A percentile compares a stretch with the other conserved stretches of the same genome.
These are phyloP conservation scores for Kwoniella dejecticola DNA, from an alignment of 768 basidiomycete genomes.

Conservation along the genomic window DNA sequence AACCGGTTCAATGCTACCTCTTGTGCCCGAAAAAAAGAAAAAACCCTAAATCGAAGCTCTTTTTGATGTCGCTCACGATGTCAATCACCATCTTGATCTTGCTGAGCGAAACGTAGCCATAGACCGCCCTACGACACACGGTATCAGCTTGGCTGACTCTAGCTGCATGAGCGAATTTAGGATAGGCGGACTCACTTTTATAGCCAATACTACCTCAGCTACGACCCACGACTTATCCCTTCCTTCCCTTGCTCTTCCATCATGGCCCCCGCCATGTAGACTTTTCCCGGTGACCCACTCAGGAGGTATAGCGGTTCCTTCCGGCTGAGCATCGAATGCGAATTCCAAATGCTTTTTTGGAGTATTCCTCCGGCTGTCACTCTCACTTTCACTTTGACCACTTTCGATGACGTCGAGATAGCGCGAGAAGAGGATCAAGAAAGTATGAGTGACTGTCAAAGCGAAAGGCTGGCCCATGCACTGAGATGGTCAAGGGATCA, in stretches of 20 bases:
- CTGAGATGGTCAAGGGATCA: no score
- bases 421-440: conserved; percentile 31
- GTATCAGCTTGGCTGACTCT: not conserved
- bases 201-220: conserved; percentile 42
- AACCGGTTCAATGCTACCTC: not conserved
- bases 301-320: conserved; percentile 28
- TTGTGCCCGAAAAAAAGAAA: no score
- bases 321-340: conserved; percentile 35
- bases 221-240: conserved; percentile 44
- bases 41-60: not conserved
- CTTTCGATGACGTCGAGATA: conserved; percentile 16
- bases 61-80: not conserved
- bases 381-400: no score
- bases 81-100: not conserved
- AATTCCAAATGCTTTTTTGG: conserved; percentile 9
- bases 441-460: conserved; percentile 34
- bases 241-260: conserved; percentile 36
- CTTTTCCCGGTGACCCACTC: conserved; percentile 34
- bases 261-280: conserved; percentile 17
- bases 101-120: conserved; percentile 25
- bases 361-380: no score
- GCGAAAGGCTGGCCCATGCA: conserved; percentile 52
- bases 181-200: conserved; percentile 45
- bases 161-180: not conserved
- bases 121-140: conserved; percentile 29